These are phyloP conservation scores for Astrocystis sublimbata DNA, from an alignment of 495 filamentous ascomycete genomes.

Conservation along the genomic window DNA sequence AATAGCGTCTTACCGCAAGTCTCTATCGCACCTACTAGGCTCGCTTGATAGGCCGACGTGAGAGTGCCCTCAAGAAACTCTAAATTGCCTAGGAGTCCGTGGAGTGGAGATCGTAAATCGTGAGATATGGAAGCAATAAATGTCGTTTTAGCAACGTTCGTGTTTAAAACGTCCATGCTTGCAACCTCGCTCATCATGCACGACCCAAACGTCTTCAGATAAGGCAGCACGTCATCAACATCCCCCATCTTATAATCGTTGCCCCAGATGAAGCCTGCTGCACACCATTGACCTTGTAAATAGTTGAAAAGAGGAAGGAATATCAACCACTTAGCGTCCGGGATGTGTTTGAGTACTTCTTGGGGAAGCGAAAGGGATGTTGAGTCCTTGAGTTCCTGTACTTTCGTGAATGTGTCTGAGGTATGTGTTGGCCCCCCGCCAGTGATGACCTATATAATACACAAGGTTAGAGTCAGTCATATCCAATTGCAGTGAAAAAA, in stretches of 20 bases:
- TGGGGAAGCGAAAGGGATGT: slow-evolving; percentile 12
- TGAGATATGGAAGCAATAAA: slow-evolving; percentile 75
- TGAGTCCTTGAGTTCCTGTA: too few species aligned
- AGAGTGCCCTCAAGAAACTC: slow-evolving; percentile 57
- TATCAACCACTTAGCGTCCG: slow-evolving; percentile 51
- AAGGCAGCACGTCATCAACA: slow-evolving; percentile 40
- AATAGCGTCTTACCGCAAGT: slow-evolving; percentile 73
- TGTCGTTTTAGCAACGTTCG: slow-evolving; percentile 60
- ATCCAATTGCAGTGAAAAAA: too few species aligned
- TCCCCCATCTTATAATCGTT: slow-evolving; percentile 46
- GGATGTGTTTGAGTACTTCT: slow-evolving; percentile 21
- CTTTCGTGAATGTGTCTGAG: too few species aligned
- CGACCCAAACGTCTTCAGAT: slow-evolving; percentile 56
- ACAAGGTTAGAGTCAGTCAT: too few species aligned
- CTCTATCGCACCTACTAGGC: slow-evolving; percentile 67
- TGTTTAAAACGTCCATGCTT: slow-evolving; percentile 46
- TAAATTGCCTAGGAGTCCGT: slow-evolving; percentile 71
- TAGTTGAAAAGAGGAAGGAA: slow-evolving; percentile 71
- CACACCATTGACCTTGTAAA: slow-evolving; percentile 67
- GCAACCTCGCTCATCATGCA: slow-evolving; percentile 62
- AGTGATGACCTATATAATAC: too few species aligned
- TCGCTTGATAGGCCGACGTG: neutral
- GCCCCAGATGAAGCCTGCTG: slow-evolving; percentile 67
- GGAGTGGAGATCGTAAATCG: slow-evolving; percentile 75
- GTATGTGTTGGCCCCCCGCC: too few species aligned